Base-by-base conservation (phyloP, 2,329 filamentous ascomycete species). In the Phialophora verrucosa region DNA sequence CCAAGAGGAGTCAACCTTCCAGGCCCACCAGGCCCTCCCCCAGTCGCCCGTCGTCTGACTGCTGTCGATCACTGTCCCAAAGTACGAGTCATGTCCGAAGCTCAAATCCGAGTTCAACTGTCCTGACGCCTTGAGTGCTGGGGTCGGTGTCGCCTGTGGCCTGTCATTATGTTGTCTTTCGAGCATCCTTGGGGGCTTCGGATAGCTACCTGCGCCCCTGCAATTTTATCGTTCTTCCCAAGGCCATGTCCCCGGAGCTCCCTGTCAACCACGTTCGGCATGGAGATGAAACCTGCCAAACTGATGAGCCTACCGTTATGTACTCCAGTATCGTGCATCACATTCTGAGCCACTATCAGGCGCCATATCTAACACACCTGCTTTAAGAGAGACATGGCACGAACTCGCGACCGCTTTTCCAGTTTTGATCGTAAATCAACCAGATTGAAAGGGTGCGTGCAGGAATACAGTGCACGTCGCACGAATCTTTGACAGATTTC, bases 261-360 rank as follows among this genome's bases (percentile, higher is more conserved):
- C 57, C 66, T 59, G 64, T 65, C 67, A 67, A 69, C 67, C 67
- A 69, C 64, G 67, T 66, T 69, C 54, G 53, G 29, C 11, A 56
- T 32, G 20, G 31, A 38, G 47, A 47, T 32, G 60, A 63, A 32
- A 31, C 38, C 38, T 62, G 59, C 49, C 60, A 62, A 56, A 50
- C 38, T 51, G 14, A 23, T 27, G 49, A 51, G 27, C 17, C 17
- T n/a, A 7, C 17, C 12, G 38, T 7, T 11, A 27, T 27, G 25
- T 14, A 11, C 49, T 51, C 49, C 49, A 51, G 23, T 27, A 51
- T 51, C 23, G 49, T 51, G 49, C 49, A 51, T 51, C 38, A 44
- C 17, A n/a, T n/a, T 44, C 38, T 44, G 14, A 7, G n/a, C 38
- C n/a, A n/a, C 17, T 27, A 14, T 27, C 49, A 51, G 14, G 14